Evolutionary conservation across 73 alveolate species (phyloP), one percentile per base, ranked within the genome.

Genomic region (Effrenium voratum): DNA sequence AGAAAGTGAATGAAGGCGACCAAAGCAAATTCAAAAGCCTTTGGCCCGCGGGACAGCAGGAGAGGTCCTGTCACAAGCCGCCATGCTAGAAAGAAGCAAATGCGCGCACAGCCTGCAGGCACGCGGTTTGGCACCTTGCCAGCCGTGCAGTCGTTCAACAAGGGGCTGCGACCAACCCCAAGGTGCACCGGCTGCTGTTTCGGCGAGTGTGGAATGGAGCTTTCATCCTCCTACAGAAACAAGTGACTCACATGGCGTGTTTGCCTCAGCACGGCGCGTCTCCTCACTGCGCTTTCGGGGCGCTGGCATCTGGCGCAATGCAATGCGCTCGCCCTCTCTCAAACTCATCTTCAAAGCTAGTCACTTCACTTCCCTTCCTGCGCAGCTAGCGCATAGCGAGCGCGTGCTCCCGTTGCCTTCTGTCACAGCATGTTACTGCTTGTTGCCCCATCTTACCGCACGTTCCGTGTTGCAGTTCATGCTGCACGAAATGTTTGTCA

Each of bases 241-340:
- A 40, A 63, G 30, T 13, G 41, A 63, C 30, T 63, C 76, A 63
- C 15, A 63, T 8, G 41, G 30, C n/a, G n/a, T n/a, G n/a, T n/a
- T n/a, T n/a, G n/a, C n/a, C n/a, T n/a, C n/a, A n/a, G n/a, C n/a
- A n/a, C n/a, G n/a, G n/a, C n/a, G n/a, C n/a, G 22, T 12, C 44
- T 4, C 80, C 93, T 85, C 94, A 60, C 46, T 40, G 59, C 70
- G 94, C 94, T 85, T 85, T 60, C 41, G 94, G 44, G 94, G 94
- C 80, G 94, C 94, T 41, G 94, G 94, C 94, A 85, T 85, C 93
- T 79, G 87, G 49, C 49, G 40, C 30, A 73, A 40, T 50, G 30
- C 52, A 40, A 15, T 19, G 68, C n/a, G n/a, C n/a, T n/a, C n/a
- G n/a, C n/a, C n/a, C n/a, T n/a, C n/a, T n/a, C n/a, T n/a, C n/a